Evolutionary conservation across 345 rosid species (phyloP).

Genomic region (Geranium brycei): DNA sequence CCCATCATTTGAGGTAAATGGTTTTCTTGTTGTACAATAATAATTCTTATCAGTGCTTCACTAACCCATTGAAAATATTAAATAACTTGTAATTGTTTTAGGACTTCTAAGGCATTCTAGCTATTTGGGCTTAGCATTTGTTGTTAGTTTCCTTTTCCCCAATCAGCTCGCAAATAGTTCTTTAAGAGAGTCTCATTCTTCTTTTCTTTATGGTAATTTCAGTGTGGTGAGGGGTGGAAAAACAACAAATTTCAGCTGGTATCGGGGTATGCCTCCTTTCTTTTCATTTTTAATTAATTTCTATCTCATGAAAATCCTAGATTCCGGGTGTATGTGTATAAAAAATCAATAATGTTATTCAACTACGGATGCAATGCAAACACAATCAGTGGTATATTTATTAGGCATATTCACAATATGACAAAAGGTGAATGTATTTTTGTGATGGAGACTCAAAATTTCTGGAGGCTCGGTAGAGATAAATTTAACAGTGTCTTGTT

Average conservation of each 20-base stretch:
- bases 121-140: too few relatives aligned
- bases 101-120: not conserved
- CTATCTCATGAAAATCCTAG: not conserved
- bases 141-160: not conserved
- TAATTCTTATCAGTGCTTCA: not conserved
- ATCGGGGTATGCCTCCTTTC: slow-evolving; percentile 41
- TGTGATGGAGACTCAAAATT: not conserved
- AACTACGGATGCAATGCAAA: not conserved
- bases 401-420: not conserved
- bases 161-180: not conserved
- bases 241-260: slow-evolving; percentile 59
- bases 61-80: not conserved
- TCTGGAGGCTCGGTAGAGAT: not conserved
- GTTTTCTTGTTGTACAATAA: slow-evolving; percentile 1
- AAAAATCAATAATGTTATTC: not conserved
- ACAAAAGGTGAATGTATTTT: not conserved
- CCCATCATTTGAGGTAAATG: slow-evolving; percentile 49
- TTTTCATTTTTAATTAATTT: not conserved
- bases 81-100: not conserved
- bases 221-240: slow-evolving; percentile 74
- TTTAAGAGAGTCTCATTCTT: not conserved
- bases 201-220: slow-evolving; percentile 11
- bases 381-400: not conserved
- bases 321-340: not conserved
- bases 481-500: not conserved